Evolutionary conservation across 2,329 filamentous ascomycete species (phyloP).

Genomic region (Nectriaceae sp.): DNA sequence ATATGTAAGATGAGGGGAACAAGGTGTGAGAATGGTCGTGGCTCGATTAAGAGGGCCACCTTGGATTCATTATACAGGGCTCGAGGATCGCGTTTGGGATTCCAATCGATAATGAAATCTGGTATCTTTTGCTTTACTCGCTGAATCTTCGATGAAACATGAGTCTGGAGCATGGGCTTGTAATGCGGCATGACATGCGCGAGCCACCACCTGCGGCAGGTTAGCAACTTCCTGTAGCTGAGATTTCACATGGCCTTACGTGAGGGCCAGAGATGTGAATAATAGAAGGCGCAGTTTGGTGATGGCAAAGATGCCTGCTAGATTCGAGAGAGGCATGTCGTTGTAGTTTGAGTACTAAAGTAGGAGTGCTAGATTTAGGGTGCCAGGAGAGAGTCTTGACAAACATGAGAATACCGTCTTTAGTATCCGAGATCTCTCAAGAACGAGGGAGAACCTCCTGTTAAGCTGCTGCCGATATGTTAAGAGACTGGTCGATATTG

Average conservation of each 20-base stretch:
- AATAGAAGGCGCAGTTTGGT: slow-evolving; percentile 39
- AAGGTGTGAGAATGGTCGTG: slow-evolving; percentile 48
- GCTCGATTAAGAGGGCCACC: slow-evolving; percentile 54
- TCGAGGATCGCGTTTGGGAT: slow-evolving; percentile 32
- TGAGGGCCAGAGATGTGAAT: slow-evolving; percentile 37
- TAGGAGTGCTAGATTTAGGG: too few species aligned
- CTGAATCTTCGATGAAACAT: slow-evolving; percentile 39
- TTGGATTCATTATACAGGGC: slow-evolving; percentile 49
- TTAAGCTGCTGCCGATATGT: too few species aligned
- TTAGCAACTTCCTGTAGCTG: background rate
- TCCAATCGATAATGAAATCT: slow-evolving; percentile 43
- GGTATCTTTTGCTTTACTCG: slow-evolving; percentile 43
- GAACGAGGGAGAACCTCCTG: too few species aligned
- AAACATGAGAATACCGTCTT: too few species aligned
- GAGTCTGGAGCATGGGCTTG: slow-evolving; percentile 42
- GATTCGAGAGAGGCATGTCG: slow-evolving; percentile 2
- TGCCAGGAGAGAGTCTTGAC: too few species aligned
- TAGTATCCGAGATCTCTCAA: too few species aligned
- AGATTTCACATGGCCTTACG: slow-evolving; percentile 31
- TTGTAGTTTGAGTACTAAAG: background rate
- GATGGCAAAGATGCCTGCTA: slow-evolving; percentile 10
- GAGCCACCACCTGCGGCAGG: slow-evolving; percentile 45
- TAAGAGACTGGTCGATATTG: too few species aligned
- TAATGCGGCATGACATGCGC: slow-evolving; percentile 46
- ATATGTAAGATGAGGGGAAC: slow-evolving; percentile 54